Percentiles rank a stretch among this genome's conserved stretches.
Conservation (phyloP, 768 basidiomycete species). For the Pulveroboletus sp. region DNA sequence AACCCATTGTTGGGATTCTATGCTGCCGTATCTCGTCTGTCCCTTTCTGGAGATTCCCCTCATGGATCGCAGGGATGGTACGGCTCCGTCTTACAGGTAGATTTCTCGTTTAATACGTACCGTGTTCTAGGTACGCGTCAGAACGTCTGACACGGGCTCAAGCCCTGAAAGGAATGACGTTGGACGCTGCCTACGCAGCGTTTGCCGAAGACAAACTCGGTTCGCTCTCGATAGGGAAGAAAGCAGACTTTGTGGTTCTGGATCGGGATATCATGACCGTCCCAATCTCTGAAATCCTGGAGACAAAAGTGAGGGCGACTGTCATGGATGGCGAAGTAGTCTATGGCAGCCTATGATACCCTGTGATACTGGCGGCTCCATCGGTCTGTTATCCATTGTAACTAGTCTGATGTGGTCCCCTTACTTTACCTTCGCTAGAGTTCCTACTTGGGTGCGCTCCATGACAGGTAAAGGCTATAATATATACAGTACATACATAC, state of each 20-base stretch:
- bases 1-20: slow-evolving; percentile 90
- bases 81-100: slow-evolving; percentile 10
- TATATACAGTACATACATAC: slow-evolving; percentile 19
- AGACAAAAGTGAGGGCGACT: slow-evolving; percentile 66
- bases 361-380: too few relatives aligned
- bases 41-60: slow-evolving; percentile 69
- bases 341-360: slow-evolving; percentile 47
- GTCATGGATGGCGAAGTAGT: slow-evolving; percentile 70
- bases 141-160: slow-evolving; percentile 78
- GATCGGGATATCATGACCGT: slow-evolving; percentile 78
- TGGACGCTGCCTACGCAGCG: slow-evolving; percentile 85
- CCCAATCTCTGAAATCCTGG: slow-evolving; percentile 56
- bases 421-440: too few relatives aligned
- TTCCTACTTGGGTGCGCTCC: background rate
- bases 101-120: background rate
- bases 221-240: slow-evolving; percentile 71
- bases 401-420: background rate
- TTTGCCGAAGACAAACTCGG: slow-evolving; percentile 74
- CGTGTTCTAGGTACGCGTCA: slow-evolving; percentile 60
- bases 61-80: slow-evolving; percentile 85
- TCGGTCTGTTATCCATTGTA: background rate
- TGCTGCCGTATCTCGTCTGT: slow-evolving; percentile 77
- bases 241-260: slow-evolving; percentile 85
- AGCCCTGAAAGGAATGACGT: slow-evolving; percentile 88
- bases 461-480: slow-evolving; percentile 2